Evolutionary conservation across 805 yeast genomes (phyloP).

Genomic region (Komagataella ulmi): DNA sequence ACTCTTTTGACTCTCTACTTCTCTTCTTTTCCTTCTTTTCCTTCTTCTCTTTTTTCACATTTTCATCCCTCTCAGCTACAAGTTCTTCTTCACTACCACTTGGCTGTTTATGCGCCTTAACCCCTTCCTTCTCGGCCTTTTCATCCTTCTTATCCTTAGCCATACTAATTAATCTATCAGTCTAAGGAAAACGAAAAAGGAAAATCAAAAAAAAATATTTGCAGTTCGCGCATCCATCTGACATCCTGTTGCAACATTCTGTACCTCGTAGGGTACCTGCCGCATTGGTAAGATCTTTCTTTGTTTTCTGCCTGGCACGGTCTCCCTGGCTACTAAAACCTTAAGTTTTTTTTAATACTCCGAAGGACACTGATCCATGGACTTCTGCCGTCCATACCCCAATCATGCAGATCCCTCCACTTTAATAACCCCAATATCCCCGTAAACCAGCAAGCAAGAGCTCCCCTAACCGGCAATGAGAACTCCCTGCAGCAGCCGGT

Average conservation of each 20-base stretch:
- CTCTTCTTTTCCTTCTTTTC: constrained; percentile 13
- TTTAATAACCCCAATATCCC: neutral
- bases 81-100: neutral
- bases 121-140: constrained; percentile 2
- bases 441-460: neutral
- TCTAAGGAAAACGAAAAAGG: neutral
- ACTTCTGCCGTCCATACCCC: neutral
- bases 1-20: constrained; percentile 22
- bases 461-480: neutral
- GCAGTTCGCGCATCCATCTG: neutral
- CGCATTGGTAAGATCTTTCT: neutral
- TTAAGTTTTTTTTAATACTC: neutral
- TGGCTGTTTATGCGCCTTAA: neutral
- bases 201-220: too few species aligned
- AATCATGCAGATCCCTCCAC: neutral
- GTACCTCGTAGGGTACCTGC: neutral
- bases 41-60: constrained; percentile 9
- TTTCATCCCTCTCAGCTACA: constrained; percentile 5
- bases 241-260: neutral
- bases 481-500: neutral
- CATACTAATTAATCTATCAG: neutral
- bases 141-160: constrained; percentile 1
- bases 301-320: neutral
- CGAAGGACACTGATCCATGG: neutral
- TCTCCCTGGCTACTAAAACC: neutral